Evolutionary conservation across 1,284 basidiomycete species (phyloP).

Genomic region (Fistulinella staudtii): DNA sequence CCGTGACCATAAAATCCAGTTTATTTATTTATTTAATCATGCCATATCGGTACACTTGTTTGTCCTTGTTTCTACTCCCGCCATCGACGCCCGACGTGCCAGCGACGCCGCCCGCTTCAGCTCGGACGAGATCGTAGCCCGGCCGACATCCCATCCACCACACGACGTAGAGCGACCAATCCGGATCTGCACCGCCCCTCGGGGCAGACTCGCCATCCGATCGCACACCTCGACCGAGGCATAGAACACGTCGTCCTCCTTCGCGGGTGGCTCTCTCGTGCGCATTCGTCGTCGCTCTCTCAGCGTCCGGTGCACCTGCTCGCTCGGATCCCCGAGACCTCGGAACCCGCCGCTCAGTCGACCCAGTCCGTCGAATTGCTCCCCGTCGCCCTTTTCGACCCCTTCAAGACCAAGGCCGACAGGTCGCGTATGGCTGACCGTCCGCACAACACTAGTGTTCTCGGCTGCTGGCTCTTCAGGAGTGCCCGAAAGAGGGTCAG

Average conservation of each 20-base stretch:
- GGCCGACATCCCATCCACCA: slow-evolving; percentile 10
- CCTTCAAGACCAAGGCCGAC: slow-evolving; percentile 27
- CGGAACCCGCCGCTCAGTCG: slow-evolving; percentile 27
- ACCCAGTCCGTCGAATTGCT: slow-evolving; percentile 26
- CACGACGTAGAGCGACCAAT: slow-evolving; percentile 8
- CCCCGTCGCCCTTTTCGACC: slow-evolving; percentile 22
- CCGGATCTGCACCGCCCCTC: slow-evolving; percentile 8
- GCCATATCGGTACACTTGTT: slow-evolving; percentile 16
- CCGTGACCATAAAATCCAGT: slow-evolving; percentile 9
- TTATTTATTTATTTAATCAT: slow-evolving; percentile 21
- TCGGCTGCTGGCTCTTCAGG: too few species aligned
- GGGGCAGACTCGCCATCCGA: not conserved
- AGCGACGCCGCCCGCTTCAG: slow-evolving; percentile 28
- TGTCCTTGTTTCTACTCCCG: not conserved
- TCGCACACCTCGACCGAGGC: slow-evolving; percentile 12
- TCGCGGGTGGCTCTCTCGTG: slow-evolving; percentile 18
- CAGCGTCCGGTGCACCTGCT: slow-evolving; percentile 19
- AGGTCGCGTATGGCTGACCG: not conserved
- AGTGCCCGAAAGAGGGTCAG: slow-evolving; percentile 22
- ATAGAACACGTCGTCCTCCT: slow-evolving; percentile 30
- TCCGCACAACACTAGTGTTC: not conserved
- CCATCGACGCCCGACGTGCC: slow-evolving; percentile 23
- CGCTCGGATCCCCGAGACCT: slow-evolving; percentile 5
- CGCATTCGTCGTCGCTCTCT: slow-evolving; percentile 18
- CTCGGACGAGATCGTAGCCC: slow-evolving; percentile 29